Percentiles rank a stretch among this genome's conserved stretches.
phyloP scores from a whole-genome alignment of 208 protist species.

The Naegleria gruberi region DNA sequence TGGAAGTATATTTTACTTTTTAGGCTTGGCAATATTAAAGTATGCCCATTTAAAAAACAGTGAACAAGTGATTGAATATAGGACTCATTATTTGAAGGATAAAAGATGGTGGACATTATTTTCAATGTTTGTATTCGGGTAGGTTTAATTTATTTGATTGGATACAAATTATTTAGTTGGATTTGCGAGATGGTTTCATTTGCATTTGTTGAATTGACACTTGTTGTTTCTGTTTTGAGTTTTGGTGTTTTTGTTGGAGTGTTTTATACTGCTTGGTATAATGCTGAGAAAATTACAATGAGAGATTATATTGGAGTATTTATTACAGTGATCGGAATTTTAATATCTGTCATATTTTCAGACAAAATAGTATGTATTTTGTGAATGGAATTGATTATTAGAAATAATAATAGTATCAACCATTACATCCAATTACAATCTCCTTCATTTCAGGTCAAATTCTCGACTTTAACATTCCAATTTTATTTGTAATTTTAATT shows the following conservation, averaged over 20 bases:
- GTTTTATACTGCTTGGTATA: slow-evolving; percentile 11
- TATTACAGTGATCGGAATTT: neutral
- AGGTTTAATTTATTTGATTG: neutral
- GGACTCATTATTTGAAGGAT: neutral
- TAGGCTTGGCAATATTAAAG: neutral
- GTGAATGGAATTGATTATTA: neutral
- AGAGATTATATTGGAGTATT: neutral
- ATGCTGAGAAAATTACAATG: neutral
- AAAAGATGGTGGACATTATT: slow-evolving; percentile 1
- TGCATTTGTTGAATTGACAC: neutral
- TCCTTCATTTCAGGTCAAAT: neutral
- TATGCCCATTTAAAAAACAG: neutral
- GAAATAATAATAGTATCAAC: neutral
- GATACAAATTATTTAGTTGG: neutral
- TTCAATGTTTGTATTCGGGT: neutral
- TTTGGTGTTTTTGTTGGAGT: slow-evolving; percentile 8
- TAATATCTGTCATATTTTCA: neutral
- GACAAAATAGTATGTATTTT: neutral
- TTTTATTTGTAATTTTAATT: neutral
- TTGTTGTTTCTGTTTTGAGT: neutral
- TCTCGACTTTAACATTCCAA: neutral
- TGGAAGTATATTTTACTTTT: neutral
- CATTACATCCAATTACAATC: neutral
- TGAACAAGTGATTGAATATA: neutral
- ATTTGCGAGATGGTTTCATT: neutral